Conservation (phyloP, 495 filamentous ascomycete genomes). For the Penicillium dipodomyicola region DNA sequence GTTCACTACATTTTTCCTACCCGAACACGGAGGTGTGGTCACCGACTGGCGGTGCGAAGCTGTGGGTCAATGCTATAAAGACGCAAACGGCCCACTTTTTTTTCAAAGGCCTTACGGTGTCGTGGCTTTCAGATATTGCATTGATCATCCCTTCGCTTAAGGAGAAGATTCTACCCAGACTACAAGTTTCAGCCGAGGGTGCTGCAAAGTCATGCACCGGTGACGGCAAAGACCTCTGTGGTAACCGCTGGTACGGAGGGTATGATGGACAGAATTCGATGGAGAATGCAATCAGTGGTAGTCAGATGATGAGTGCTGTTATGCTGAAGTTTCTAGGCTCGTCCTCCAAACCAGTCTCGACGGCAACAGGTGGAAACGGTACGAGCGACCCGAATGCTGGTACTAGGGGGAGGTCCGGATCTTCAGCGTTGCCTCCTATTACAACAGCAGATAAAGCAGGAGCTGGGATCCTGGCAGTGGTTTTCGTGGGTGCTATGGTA, state of each 20-base stretch:
- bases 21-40: slow-evolving; percentile 47
- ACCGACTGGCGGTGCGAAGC: slow-evolving; percentile 64
- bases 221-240: slow-evolving; percentile 44
- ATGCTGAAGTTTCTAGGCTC: slow-evolving; percentile 1
- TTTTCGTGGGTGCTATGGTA: slow-evolving; percentile 48
- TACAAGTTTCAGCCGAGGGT: slow-evolving; percentile 1
- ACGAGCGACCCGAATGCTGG: slow-evolving; percentile 18
- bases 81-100: slow-evolving; percentile 61
- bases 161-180: slow-evolving; percentile 1
- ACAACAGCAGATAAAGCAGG: slow-evolving; percentile 54
- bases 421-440: slow-evolving; percentile 26
- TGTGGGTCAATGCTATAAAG: slow-evolving; percentile 54
- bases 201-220: slow-evolving; percentile 51
- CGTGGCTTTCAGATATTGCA: slow-evolving; percentile 68
- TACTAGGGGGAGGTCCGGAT: neutral
- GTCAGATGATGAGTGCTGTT: slow-evolving; percentile 4
- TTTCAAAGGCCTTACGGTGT: slow-evolving; percentile 71
- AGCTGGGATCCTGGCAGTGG: slow-evolving; percentile 58
- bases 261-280: slow-evolving; percentile 44
- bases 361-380: slow-evolving; percentile 22
- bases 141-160: slow-evolving; percentile 46
- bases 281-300: slow-evolving; percentile 50
- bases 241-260: slow-evolving; percentile 40
- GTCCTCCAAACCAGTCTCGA: slow-evolving; percentile 12
- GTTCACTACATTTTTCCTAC: slow-evolving; percentile 1